Conservation (phyloP, 208 protist genomes). For the Crithidia sp. region DNA sequence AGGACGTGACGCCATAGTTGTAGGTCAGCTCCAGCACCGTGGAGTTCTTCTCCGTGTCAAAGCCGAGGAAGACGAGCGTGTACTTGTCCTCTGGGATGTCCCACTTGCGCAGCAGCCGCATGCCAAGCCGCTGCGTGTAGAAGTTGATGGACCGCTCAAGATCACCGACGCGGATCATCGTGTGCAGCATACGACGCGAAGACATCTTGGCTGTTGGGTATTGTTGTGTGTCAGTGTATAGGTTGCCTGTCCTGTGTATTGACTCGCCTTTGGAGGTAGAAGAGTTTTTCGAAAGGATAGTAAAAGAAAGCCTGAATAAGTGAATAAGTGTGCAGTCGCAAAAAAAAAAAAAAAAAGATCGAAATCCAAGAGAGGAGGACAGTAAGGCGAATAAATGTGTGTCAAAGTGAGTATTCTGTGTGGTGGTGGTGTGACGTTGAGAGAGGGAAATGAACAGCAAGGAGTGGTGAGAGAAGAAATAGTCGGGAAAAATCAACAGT, state of each 20-base stretch:
- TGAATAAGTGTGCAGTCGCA: not conserved
- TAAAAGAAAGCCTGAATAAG: not conserved
- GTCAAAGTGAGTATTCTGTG: too few relatives aligned
- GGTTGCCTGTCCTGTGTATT: too few relatives aligned
- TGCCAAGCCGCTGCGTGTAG: conserved; percentile 80
- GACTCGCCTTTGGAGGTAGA: too few relatives aligned
- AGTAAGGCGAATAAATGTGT: too few relatives aligned
- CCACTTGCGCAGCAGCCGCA: conserved; percentile 82
- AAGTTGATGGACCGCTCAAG: conserved; percentile 85
- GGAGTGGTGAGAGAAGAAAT: not conserved
- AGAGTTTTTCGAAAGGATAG: too few relatives aligned
- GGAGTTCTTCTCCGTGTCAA: conserved; percentile 62
- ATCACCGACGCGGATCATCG: conserved; percentile 89
- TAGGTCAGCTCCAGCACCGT: conserved; percentile 88
- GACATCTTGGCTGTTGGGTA: conserved; percentile 12
- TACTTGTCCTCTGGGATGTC: conserved; percentile 79
- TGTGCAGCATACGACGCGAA: conserved; percentile 71
- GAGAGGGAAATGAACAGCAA: not conserved
- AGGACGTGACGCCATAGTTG: conserved; percentile 80
- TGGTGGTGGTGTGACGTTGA: too few relatives aligned
- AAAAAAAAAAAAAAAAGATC: conserved; percentile 3
- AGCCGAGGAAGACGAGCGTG: conserved; percentile 85
- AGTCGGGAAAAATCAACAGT: too few relatives aligned
- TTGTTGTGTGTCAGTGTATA: not conserved
- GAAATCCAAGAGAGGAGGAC: too few relatives aligned